Conservation (phyloP, 208 protist genomes). For the Porcisia hertigi region DNA sequence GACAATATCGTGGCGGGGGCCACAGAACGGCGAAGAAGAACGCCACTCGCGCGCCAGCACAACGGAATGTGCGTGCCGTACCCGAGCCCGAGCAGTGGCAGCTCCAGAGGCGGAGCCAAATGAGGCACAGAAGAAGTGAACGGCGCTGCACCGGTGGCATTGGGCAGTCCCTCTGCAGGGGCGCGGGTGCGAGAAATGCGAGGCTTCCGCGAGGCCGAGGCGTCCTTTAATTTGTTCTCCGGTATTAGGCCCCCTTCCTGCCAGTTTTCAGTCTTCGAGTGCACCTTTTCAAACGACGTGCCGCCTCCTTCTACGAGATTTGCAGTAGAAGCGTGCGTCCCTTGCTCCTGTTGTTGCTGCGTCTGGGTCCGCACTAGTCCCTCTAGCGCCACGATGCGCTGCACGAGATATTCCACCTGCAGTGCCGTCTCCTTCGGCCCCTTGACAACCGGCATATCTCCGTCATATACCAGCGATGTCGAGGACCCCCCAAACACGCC, state of each 20-base stretch:
- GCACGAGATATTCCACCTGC: conserved; percentile 79
- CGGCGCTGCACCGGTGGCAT: neutral
- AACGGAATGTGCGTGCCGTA: conserved; percentile 35
- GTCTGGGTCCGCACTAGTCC: conserved; percentile 22
- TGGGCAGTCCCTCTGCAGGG: neutral
- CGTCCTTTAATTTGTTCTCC: neutral
- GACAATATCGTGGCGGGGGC: conserved; percentile 26
- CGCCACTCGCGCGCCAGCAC: conserved; percentile 55
- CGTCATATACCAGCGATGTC: neutral
- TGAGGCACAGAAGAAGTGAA: neutral
- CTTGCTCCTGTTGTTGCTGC: conserved; percentile 10
- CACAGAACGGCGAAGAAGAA: conserved; percentile 47
- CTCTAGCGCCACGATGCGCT: conserved; percentile 46
- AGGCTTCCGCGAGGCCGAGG: neutral
- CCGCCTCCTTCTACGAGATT: neutral
- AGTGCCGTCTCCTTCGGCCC: conserved; percentile 48
- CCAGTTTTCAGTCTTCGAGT: neutral
- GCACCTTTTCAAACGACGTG: neutral
- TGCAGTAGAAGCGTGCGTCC: neutral
- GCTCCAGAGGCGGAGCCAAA: conserved; percentile 7
- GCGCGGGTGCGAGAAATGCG: conserved; percentile 13
- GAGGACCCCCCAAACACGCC: neutral
- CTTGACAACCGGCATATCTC: conserved; percentile 26
- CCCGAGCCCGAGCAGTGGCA: conserved; percentile 60
- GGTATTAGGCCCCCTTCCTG: neutral